Base-by-base conservation (phyloP, 2,329 filamentous ascomycete species). In the Aurifilum marmelostoma region DNA sequence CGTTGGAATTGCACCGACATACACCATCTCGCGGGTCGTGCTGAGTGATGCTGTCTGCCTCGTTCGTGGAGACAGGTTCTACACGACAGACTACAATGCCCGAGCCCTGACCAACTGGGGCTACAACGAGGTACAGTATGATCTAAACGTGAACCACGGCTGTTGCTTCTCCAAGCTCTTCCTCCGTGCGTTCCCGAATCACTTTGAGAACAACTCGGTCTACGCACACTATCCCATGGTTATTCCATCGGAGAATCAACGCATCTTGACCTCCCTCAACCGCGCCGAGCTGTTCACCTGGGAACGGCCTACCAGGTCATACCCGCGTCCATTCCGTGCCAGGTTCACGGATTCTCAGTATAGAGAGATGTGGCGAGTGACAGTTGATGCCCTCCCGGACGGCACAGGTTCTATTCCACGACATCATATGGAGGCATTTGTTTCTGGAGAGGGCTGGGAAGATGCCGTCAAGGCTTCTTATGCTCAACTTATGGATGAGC, bases 121-220 rank as follows among this genome's bases (percentile, higher is more conserved):
- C 27, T 95, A 88, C 81, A 88, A 88, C 67, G 91, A 93, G 76
- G 91, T 87, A 3, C 85, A 91, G 27, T 92, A 90, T 67, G 92
- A 97, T 73, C 80, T 89, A 29, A 88, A 67, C 69, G 80, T 95
- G 72, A 92, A 96, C 79, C 90, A 96, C 76, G 93, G 93, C 61
- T 93, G 91, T 73, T 88, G 94, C 16, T 92, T 95, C 79, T 94
- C 94, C 83, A 97, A 96, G 82, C 85, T 97, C 47, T 91, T 94
- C 76, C 83, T 92, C 47, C 87, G 91, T 6, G 91, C 92, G 0
- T 93, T 97, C 83, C 93, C 93, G 0, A 85, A 91, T 72, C 91
- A 93, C 80, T 95, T 94, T 84, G 88, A 87, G 76, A 80, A 84
- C 27, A 90, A 96, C 80, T 94, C 91, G 0, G 88, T 94, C 67